Evolutionary conservation across 2,329 filamentous ascomycete species (phyloP), one percentile per base, ranked within the genome.

Genomic region (Penicillium sp.): DNA sequence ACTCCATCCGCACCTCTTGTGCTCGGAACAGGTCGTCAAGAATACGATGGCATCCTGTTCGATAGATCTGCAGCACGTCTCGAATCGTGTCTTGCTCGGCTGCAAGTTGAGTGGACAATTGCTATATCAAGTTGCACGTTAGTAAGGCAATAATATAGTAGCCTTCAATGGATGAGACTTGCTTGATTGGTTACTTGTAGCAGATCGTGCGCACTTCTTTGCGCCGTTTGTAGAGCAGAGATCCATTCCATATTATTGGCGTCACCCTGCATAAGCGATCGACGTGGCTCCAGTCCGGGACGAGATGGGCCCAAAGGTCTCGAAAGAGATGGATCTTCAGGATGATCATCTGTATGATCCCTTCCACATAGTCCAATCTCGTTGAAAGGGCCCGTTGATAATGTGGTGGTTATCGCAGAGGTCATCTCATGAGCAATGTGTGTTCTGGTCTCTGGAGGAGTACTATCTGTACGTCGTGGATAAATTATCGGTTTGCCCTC

Each of bases 61-160:
- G 69, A 57, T 77, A 82, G 23, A 70, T 72, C 7, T 73, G 67
- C 4, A 79, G 60, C 24, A 79, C 73, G 26, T 76, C 69, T 4
- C 63, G 64, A 24, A 79, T 69, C 1, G 73, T 74, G 4, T 69
- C 70, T 58, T 80, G 78, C 42, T 75, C 72, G n/a, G 75, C 70
- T 8, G 78, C 68, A 16, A 83, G 70, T 50, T 79, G 72, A 1
- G 64, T 71, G 8, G 76, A 60, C 9, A 82, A 69, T 16, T 68
- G 68, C 66, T 79, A 58, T n/a, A 6, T 43, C 24, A 21, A 13
- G 49, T 34, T 49, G 46, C 9, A 41, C 18, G 13, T 15, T 31
- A 33, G 23, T 33, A 12, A 10, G 7, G 16, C 41, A 16, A 45
- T 12, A 9, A 1, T 16, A 13, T 39, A 13, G 36, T 21, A 10